Conservation (phyloP, 2,329 filamentous ascomycete species). For the Botryotinia narcissicola region DNA sequence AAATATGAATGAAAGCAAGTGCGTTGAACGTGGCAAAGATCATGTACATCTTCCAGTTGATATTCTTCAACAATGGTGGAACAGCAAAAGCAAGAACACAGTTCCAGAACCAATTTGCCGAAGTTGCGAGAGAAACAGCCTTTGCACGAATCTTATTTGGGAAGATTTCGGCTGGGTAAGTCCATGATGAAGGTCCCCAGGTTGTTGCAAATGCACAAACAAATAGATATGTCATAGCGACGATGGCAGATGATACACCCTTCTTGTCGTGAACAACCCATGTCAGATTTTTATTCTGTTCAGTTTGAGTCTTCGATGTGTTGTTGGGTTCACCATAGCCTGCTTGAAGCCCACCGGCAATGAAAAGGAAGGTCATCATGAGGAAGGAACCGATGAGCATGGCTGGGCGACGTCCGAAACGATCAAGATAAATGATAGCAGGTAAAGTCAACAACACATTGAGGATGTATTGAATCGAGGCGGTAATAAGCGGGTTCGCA, state of each 20-base stretch:
- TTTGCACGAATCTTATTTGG: constrained; percentile 69
- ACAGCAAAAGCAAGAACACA: constrained; percentile 59
- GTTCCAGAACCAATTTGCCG: constrained; percentile 74
- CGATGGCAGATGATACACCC: constrained; percentile 38
- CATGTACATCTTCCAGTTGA: constrained; percentile 56
- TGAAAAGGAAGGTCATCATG: constrained; percentile 62
- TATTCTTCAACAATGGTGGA: constrained; percentile 50
- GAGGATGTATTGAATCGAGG: constrained; percentile 72
- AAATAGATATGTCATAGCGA: constrained; percentile 60
- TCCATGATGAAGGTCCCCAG: constrained; percentile 50
- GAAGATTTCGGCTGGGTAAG: constrained; percentile 66
- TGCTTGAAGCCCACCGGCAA: constrained; percentile 61
- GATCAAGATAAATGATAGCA: constrained; percentile 71
- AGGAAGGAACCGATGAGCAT: constrained; percentile 60
- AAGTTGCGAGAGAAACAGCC: constrained; percentile 70
- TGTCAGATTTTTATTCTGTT: constrained; percentile 49
- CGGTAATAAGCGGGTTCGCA: constrained; percentile 60
- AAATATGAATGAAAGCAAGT: constrained; percentile 56
- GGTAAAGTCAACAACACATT: constrained; percentile 77
- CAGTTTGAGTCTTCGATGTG: constrained; percentile 39
- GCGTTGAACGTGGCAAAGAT: constrained; percentile 73
- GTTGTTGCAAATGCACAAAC: constrained; percentile 66
- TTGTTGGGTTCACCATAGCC: constrained; percentile 53
- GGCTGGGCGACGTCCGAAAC: constrained; percentile 68
- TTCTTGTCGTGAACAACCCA: constrained; percentile 55